Evolutionary conservation across 176 grass and related monocot species (phyloP), one percentile per base, ranked within the genome.

Genomic region (Saccharum spontaneum): DNA sequence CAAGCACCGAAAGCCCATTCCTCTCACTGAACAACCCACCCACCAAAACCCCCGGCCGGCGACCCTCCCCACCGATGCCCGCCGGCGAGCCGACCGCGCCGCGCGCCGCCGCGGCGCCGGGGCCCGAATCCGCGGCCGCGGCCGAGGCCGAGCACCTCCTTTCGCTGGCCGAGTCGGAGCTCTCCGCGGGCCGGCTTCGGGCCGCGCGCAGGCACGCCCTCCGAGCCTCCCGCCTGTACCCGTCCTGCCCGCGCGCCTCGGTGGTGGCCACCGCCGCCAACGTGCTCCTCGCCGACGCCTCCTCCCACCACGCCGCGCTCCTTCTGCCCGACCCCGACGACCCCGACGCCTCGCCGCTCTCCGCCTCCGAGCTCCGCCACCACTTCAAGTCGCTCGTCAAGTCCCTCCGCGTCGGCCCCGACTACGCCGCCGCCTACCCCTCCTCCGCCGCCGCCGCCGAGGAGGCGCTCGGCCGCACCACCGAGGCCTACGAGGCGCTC

Each of bases 361-460:
- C 33, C 5, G 40, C 64, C 63, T 36, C 65, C 76, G 50, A 76
- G 33, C 71, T 95, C 22, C 89, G 85, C 48, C 90, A 89, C 76
- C 89, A 91, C 67, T 98, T 87, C 89, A 98, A 94, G 80, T 88
- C 91, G 37, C 87, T 98, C 40, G 71, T 86, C 43, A 87, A 91
- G 45, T 82, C 89, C 82, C 85, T 98, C 43, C 83, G 90, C 73
- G 64, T 70, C 13, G 79, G 70, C 80, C 76, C 78, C 8, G 46
- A 24, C 78, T 17, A 55, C 61, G 50, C 84, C 61, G 31, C 55
- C 44, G 52, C 74, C 9, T 33, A 74, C 49, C 38, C 73, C 45
- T 28, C 79, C 15, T 24, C 45, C 48, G 40, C 79, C 5, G 79
- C 57, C 3, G 84, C 78, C 4, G 79, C 73, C n/a, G 82, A 98